Conservation (phyloP, 176 grass and related monocot genomes). For the Phoenix roebelenii region DNA sequence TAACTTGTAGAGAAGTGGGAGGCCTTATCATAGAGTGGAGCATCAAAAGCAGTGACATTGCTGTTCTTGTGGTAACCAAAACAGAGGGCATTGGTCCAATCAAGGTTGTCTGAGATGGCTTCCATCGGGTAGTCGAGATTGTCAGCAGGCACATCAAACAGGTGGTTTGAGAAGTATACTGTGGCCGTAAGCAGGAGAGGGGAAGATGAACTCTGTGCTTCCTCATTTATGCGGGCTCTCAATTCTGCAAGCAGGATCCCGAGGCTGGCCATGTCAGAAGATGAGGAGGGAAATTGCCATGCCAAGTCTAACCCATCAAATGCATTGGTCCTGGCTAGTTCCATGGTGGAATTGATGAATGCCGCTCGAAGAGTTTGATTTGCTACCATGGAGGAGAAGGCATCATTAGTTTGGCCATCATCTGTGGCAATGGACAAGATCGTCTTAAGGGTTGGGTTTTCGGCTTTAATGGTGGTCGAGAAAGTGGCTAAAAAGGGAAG, state of each 20-base stretch:
- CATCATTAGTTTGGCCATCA: neutral
- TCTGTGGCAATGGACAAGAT: conserved; percentile 45
- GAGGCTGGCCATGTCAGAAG: conserved; percentile 46
- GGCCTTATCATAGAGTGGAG: conserved; percentile 56
- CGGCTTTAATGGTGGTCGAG: conserved; percentile 39
- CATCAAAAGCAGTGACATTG: conserved; percentile 48
- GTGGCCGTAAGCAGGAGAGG: conserved; percentile 65
- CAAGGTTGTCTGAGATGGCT: conserved; percentile 33
- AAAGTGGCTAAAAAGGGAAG: conserved; percentile 35
- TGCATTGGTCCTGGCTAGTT: conserved; percentile 23
- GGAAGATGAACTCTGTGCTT: conserved; percentile 19
- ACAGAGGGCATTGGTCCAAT: conserved; percentile 62
- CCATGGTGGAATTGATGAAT: conserved; percentile 22
- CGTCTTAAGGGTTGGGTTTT: conserved; percentile 39
- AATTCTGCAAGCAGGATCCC: conserved; percentile 41
- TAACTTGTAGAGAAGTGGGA: conserved; percentile 82
- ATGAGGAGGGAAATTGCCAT: conserved; percentile 38
- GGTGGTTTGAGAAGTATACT: conserved; percentile 74
- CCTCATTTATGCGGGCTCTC: conserved; percentile 35
- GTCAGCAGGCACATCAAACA: conserved; percentile 27
- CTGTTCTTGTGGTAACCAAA: conserved; percentile 44
- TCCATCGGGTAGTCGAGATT: conserved; percentile 57
- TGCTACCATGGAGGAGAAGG: conserved; percentile 46
- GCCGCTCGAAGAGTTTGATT: conserved; percentile 20
- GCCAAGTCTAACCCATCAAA: conserved; percentile 79